Evolutionary conservation across 2,329 filamentous ascomycete genomes (phyloP).

Genomic region (Xylariales sp.): DNA sequence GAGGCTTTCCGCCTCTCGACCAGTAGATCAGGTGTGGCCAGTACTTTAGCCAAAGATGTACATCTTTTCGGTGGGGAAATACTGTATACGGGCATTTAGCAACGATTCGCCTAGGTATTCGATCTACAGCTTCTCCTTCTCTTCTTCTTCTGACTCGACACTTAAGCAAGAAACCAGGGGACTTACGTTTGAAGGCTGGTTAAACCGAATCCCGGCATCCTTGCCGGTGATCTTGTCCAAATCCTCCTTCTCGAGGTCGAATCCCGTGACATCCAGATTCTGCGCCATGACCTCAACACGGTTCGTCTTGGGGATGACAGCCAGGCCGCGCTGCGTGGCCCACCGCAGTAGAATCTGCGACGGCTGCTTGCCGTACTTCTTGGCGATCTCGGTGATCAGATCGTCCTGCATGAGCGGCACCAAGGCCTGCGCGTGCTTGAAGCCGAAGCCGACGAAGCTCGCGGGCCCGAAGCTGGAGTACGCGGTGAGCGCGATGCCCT

Average conservation of each 20-base stretch:
- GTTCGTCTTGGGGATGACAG: slow-evolving; percentile 77
- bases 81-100: no score
- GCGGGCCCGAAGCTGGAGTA: slow-evolving; percentile 82
- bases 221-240: slow-evolving; percentile 62
- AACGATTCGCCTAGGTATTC: no score
- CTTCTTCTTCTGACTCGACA: not conserved
- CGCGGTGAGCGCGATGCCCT: slow-evolving; percentile 71
- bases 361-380: slow-evolving; percentile 66
- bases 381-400: slow-evolving; percentile 58
- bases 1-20: no score
- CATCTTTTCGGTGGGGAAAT: slow-evolving; percentile 52
- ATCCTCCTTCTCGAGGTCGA: slow-evolving; percentile 62
- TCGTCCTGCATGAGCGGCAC: slow-evolving; percentile 68
- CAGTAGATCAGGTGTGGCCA: no score
- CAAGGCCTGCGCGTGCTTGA: slow-evolving; percentile 61
- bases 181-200: slow-evolving; percentile 68
- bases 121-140: no score
- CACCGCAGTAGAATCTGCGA: slow-evolving; percentile 82
- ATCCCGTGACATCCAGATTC: slow-evolving; percentile 64
- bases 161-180: not conserved
- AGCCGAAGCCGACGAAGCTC: slow-evolving; percentile 72
- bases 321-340: slow-evolving; percentile 77
- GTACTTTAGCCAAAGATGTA: slow-evolving; percentile 50
- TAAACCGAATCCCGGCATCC: slow-evolving; percentile 67
- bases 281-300: slow-evolving; percentile 47